These are phyloP conservation scores for Cytauxzoon felis DNA, from an alignment of 169 alveolate genomes.

Conservation along the genomic window DNA sequence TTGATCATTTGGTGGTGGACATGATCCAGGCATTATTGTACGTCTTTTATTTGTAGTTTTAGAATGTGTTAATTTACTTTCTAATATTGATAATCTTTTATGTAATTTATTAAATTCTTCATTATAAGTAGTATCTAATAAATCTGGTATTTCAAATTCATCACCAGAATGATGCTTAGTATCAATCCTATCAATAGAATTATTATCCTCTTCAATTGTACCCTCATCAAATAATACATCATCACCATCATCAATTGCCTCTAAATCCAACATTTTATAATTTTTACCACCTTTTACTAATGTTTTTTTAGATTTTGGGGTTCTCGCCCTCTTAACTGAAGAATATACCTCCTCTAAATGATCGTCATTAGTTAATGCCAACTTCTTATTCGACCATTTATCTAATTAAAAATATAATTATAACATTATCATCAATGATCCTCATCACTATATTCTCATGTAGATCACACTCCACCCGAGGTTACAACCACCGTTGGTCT, in stretches of 20 bases:
- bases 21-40: slow-evolving; percentile 41
- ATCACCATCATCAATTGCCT: neutral
- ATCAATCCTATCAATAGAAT: slow-evolving; percentile 4
- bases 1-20: slow-evolving; percentile 57
- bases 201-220: slow-evolving; percentile 27
- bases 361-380: neutral
- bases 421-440: too few species aligned
- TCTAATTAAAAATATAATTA: too few species aligned
- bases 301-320: too few species aligned
- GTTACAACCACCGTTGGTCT: too few species aligned
- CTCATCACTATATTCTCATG: too few species aligned
- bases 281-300: neutral
- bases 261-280: neutral
- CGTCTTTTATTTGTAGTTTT: neutral
- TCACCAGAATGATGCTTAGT: neutral
- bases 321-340: too few species aligned
- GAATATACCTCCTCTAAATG: neutral
- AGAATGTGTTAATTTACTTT: neutral
- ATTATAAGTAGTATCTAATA: slow-evolving; percentile 3
- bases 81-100: slow-evolving; percentile 32
- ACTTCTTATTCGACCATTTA: neutral
- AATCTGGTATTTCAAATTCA: neutral
- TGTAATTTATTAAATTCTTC: slow-evolving; percentile 28
- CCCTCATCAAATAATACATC: slow-evolving; percentile 1
- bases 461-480: too few species aligned